Percentiles rank a stretch among this genome's conserved stretches.
phyloP scores from a whole-genome alignment of 148 eudicot species.

The Rhododendron molle region DNA sequence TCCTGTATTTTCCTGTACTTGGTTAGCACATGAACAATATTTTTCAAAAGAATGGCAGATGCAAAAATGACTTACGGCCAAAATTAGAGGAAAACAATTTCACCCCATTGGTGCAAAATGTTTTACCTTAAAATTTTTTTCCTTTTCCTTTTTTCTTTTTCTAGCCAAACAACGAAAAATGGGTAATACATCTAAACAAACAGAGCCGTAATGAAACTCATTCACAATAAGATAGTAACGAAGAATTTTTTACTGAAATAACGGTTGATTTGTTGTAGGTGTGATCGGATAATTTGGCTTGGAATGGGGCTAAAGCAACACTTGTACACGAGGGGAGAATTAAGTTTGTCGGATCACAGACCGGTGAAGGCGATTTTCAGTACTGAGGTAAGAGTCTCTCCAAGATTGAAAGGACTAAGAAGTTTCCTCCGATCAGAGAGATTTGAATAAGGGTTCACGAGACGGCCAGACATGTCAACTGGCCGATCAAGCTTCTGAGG shows the following conservation, averaged over 20 bases:
- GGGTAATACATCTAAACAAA: too few species aligned
- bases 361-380: conserved; percentile 45
- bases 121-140: too few species aligned
- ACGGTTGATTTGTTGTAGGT: conserved; percentile 22
- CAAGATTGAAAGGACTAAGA: conserved; percentile 5
- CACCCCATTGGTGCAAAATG: too few species aligned
- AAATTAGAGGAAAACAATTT: too few species aligned
- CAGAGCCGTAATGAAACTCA: too few species aligned
- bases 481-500: neutral
- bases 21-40: too few species aligned
- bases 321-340: conserved; percentile 33
- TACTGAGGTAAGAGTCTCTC: conserved; percentile 9
- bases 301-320: conserved; percentile 41
- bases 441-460: conserved; percentile 10
- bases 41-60: too few species aligned
- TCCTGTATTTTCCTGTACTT: too few species aligned
- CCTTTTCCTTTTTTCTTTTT: too few species aligned
- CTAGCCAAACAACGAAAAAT: too few species aligned
- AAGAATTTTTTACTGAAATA: neutral
- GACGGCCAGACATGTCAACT: neutral
- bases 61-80: too few species aligned
- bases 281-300: conserved; percentile 47
- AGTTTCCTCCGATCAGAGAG: conserved; percentile 17
- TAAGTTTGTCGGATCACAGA: conserved; percentile 45
- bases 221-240: neutral